Conservation (phyloP, 352 stramenopile species). For the Halophytophthora batemanensis region DNA sequence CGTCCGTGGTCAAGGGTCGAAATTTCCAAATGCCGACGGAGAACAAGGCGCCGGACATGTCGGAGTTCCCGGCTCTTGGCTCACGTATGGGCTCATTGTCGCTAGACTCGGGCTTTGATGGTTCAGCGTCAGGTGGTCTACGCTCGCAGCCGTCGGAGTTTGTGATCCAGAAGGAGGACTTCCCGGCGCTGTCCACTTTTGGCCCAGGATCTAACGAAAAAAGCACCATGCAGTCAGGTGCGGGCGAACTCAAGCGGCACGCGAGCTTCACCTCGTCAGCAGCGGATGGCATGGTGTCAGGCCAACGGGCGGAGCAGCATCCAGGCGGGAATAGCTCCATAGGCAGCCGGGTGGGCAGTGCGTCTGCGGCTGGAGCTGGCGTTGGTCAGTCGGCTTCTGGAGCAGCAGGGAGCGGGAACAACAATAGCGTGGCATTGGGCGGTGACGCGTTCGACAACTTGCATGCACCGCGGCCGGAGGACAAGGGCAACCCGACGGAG, state of each 20-base stretch:
- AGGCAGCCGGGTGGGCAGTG: constrained; percentile 33
- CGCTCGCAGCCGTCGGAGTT: constrained; percentile 68
- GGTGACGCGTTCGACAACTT: constrained; percentile 63
- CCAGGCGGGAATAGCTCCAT: constrained; percentile 54
- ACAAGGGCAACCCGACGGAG: constrained; percentile 12
- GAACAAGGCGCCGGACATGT: constrained; percentile 81
- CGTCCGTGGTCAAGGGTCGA: constrained; percentile 41
- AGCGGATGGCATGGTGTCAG: constrained; percentile 54
- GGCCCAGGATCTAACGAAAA: constrained; percentile 46
- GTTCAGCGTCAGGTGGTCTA: constrained; percentile 26
- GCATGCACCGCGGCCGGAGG: constrained; percentile 30
- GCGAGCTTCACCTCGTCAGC: constrained; percentile 69
- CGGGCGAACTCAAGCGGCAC: constrained; percentile 59
- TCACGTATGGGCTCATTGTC: constrained; percentile 61
- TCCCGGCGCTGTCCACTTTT: constrained; percentile 79
- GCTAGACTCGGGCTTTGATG: constrained; percentile 47
- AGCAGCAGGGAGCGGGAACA: constrained; percentile 16
- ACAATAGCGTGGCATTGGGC: constrained; percentile 44
- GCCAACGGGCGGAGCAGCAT: constrained; percentile 37
- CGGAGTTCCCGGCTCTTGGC: constrained; percentile 74
- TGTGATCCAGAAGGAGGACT: constrained; percentile 87
- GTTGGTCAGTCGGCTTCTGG: constrained; percentile 3
- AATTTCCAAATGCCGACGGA: constrained; percentile 48
- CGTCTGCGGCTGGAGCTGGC: constrained; percentile 7
- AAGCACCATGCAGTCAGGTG: constrained; percentile 29